phyloP scores from a whole-genome alignment of 768 basidiomycete species.

The Suillus bovinus region DNA sequence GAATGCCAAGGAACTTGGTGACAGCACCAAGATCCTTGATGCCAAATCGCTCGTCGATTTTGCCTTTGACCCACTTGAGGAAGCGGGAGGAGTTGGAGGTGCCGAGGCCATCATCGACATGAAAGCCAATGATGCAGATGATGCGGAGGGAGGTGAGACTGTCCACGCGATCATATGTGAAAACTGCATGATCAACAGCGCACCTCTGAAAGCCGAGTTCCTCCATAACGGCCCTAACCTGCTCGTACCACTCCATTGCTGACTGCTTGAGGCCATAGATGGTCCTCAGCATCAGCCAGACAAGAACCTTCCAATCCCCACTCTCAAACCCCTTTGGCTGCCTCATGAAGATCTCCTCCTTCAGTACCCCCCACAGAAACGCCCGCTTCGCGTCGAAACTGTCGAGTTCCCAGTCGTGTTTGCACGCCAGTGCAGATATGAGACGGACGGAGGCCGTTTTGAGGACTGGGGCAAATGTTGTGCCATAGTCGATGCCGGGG shows the following conservation, averaged over 20 bases:
- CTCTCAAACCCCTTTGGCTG: slow-evolving; percentile 34
- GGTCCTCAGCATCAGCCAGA: not conserved
- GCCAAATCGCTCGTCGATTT: not conserved
- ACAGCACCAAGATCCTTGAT: not conserved
- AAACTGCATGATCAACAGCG: not conserved
- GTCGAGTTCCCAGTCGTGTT: not conserved
- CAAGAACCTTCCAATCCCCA: not conserved
- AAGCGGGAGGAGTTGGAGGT: not conserved
- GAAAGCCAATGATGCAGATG: not conserved
- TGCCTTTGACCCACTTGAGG: not conserved
- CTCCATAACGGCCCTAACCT: not conserved
- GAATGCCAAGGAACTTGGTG: not conserved
- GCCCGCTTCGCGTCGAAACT: not conserved
- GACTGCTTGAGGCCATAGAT: not conserved
- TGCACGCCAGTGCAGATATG: rapidly evolving
- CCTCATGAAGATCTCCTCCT: slow-evolving; percentile 33
- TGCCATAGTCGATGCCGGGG: slow-evolving; percentile 34
- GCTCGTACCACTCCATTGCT: not conserved
- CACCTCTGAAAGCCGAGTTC: not conserved
- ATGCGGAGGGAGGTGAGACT: not conserved
- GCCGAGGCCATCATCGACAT: not conserved
- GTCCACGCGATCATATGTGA: not conserved
- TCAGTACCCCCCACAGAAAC: not conserved
- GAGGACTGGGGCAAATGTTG: slow-evolving; percentile 24
- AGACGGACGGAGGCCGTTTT: not conserved